Percentiles rank a stretch among this genome's conserved stretches.
Evolutionary conservation across 345 rosid genomes (phyloP).

Genomic region (Syzygium grande): DNA sequence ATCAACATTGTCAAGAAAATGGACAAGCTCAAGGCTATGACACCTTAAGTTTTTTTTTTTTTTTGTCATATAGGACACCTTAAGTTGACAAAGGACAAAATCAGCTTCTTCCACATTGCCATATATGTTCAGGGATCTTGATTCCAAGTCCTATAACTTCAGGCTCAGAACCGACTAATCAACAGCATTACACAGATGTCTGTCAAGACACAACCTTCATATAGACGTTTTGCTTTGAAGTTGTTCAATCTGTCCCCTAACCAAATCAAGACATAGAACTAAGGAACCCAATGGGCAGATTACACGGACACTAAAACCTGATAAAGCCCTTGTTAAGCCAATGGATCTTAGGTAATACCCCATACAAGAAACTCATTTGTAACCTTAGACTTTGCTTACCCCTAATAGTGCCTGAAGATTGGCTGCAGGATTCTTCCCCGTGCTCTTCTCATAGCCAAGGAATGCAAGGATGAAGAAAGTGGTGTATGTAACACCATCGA

Average conservation of each 20-base stretch:
- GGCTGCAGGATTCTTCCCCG: conserved; percentile 27
- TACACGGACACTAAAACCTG: neutral
- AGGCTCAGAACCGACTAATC: neutral
- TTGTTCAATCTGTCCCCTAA: neutral
- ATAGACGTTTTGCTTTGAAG: neutral
- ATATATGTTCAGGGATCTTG: neutral
- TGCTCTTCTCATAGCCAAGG: conserved; percentile 35
- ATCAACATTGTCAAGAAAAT: neutral
- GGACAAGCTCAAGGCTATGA: neutral
- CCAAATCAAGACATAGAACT: neutral
- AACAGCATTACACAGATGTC: neutral
- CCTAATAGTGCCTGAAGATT: conserved; percentile 30
- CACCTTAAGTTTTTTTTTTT: neutral
- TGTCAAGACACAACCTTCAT: neutral
- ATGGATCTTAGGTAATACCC: neutral
- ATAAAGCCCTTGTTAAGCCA: neutral
- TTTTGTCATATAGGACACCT: too few species aligned
- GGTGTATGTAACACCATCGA: conserved; percentile 31
- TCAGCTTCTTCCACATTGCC: neutral
- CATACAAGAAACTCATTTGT: neutral
- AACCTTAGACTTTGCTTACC: conserved; percentile 5
- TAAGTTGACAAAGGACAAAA: neutral
- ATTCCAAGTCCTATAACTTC: neutral
- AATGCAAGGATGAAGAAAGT: conserved; percentile 26
- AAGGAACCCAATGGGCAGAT: neutral